Evolutionary conservation across 2,329 filamentous ascomycete species (phyloP).

Genomic region (Ascosphaera acerosa): DNA sequence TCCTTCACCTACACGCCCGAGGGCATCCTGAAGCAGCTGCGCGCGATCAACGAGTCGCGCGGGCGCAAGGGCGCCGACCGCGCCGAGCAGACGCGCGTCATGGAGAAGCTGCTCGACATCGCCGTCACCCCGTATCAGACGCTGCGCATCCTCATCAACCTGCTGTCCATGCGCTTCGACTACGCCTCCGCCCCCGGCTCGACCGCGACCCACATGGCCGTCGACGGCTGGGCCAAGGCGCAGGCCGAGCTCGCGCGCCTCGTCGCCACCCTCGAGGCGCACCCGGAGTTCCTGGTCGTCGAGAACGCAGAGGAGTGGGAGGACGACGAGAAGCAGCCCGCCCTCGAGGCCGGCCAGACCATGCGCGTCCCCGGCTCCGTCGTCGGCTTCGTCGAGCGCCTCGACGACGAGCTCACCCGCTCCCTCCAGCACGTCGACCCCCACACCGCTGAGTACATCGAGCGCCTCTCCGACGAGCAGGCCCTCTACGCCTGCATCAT

Average conservation of each 20-base stretch:
- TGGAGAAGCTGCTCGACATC: slow-evolving; percentile 90
- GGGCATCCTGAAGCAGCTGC: slow-evolving; percentile 92
- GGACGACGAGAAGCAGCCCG: slow-evolving; percentile 83
- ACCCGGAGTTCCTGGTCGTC: slow-evolving; percentile 58
- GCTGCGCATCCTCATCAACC: slow-evolving; percentile 70
- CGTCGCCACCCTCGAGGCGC: slow-evolving; percentile 52
- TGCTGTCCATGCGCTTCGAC: slow-evolving; percentile 89
- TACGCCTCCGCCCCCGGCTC: slow-evolving; percentile 57
- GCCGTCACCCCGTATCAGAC: slow-evolving; percentile 77
- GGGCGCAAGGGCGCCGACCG: slow-evolving; percentile 98
- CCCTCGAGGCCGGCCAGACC: slow-evolving; percentile 44
- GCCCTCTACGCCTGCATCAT: slow-evolving; percentile 81
- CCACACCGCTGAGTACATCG: slow-evolving; percentile 96
- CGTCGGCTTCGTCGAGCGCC: slow-evolving; percentile 77
- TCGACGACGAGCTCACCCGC: slow-evolving; percentile 90
- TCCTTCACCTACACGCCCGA: slow-evolving; percentile 82
- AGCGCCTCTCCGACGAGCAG: slow-evolving; percentile 75
- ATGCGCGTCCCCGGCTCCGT: slow-evolving; percentile 86
- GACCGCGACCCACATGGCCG: slow-evolving; percentile 52
- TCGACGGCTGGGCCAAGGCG: slow-evolving; percentile 92
- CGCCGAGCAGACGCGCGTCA: slow-evolving; percentile 77
- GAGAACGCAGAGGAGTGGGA: slow-evolving; percentile 97
- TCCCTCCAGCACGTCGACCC: slow-evolving; percentile 96
- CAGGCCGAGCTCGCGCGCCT: slow-evolving; percentile 64
- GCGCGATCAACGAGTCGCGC: slow-evolving; percentile 78